A percentile compares a stretch with the other conserved stretches of the same genome.
phyloP scores from a whole-genome alignment of 306 rosid species.

The Quercus berberidifolia region DNA sequence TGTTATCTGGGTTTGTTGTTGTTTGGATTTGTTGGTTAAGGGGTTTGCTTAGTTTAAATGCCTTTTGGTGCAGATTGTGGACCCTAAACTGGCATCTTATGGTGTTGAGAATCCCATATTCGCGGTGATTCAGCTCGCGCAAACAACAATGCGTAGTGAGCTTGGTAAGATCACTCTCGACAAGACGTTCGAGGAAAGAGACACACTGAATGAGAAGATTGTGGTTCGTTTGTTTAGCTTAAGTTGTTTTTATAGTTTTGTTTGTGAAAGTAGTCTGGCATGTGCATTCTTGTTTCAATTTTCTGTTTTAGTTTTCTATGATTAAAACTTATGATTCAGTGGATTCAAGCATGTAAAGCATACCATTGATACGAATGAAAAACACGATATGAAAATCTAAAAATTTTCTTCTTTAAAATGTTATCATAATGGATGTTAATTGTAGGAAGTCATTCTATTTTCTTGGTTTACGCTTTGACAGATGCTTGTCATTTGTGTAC shows the following conservation, averaged over 20 bases:
- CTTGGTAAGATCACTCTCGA: constrained; percentile 96
- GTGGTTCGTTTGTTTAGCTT: constrained; percentile 55
- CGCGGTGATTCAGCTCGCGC: constrained; percentile 94
- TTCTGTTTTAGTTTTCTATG: not conserved
- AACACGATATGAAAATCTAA: not conserved
- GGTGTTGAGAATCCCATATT: constrained; percentile 85
- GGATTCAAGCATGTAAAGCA: not conserved
- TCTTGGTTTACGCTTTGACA: too few species aligned
- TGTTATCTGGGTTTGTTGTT: not conserved
- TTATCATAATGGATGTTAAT: too few species aligned
- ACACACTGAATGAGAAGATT: constrained; percentile 82
- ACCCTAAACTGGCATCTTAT: constrained; percentile 88
- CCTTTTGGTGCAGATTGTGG: constrained; percentile 63
- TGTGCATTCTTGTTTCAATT: not conserved
- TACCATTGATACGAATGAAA: not conserved
- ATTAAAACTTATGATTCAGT: not conserved
- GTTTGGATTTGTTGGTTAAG: not conserved
- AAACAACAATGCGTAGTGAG: constrained; percentile 95
- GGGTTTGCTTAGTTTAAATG: not conserved
- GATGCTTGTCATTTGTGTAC: too few species aligned
- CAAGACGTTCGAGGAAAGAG: constrained; percentile 93
- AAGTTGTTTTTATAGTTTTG: not conserved
- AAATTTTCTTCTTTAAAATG: too few species aligned
- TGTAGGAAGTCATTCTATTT: too few species aligned
- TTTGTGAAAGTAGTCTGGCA: not conserved